These are phyloP conservation scores for Candida insectalens DNA, from an alignment of 805 yeast genomes.

Conservation along the genomic window DNA sequence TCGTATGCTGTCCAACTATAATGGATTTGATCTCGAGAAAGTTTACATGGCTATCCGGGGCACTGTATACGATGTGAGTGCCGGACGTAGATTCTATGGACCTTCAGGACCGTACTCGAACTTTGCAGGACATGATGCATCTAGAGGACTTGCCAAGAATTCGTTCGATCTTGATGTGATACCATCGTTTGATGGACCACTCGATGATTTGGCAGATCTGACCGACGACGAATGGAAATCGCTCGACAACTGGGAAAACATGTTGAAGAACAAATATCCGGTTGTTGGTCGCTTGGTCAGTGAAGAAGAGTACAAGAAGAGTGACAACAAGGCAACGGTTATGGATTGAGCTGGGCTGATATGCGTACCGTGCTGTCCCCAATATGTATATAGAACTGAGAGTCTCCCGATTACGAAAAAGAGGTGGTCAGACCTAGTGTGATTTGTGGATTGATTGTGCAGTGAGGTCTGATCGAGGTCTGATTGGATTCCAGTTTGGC, in stretches of 20 bases:
- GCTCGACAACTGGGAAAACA: conserved; percentile 76
- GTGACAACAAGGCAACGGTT: conserved; percentile 14
- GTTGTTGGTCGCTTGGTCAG: conserved; percentile 63
- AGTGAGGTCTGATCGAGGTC: too few relatives aligned
- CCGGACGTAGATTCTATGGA: conserved; percentile 80
- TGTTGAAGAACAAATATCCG: conserved; percentile 74
- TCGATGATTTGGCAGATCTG: conserved; percentile 63
- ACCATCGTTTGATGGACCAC: conserved; percentile 63
- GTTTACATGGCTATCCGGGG: conserved; percentile 86
- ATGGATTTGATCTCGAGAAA: conserved; percentile 71
- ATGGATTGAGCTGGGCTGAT: conserved; percentile 4
- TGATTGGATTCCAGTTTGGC: too few relatives aligned
- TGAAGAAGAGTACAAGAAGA: conserved; percentile 14
- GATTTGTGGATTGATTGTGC: too few relatives aligned
- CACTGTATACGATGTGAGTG: conserved; percentile 72
- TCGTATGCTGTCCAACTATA: conserved; percentile 55
- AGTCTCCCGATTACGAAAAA: too few relatives aligned
- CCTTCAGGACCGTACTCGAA: conserved; percentile 93
- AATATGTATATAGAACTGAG: too few relatives aligned
- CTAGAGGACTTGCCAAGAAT: conserved; percentile 82
- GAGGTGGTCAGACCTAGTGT: too few relatives aligned
- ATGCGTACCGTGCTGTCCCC: too few relatives aligned
- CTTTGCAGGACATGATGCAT: conserved; percentile 94
- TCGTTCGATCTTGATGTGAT: conserved; percentile 66
- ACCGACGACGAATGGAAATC: conserved; percentile 50